Percentiles rank a stretch among this genome's conserved stretches.
Evolutionary conservation across 2,329 filamentous ascomycete species (phyloP).

Genomic region (Cytospora schulzeri): DNA sequence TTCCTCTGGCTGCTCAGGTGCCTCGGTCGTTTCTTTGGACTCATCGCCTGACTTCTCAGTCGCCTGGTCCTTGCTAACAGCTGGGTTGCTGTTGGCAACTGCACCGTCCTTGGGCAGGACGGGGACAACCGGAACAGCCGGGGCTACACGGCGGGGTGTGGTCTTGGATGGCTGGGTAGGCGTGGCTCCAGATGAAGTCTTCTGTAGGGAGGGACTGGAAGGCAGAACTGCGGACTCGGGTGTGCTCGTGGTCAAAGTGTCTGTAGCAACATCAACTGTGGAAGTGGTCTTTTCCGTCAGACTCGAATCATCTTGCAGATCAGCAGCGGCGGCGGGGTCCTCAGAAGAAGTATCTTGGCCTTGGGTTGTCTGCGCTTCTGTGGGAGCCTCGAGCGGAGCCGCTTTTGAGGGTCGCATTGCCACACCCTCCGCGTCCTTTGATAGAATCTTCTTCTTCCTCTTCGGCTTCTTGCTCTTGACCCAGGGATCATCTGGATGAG

Average conservation of each 20-base stretch:
- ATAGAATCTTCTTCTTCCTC: constrained; percentile 22
- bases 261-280: constrained; percentile 16
- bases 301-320: constrained; percentile 14
- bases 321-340: constrained; percentile 4
- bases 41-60: constrained; percentile 32
- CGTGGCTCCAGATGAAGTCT: constrained; percentile 25
- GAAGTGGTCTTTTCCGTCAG: constrained; percentile 14
- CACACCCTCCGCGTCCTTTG: constrained; percentile 14
- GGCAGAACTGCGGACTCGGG: constrained; percentile 12
- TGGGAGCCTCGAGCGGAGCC: background rate
- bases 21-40: constrained; percentile 15
- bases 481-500: constrained; percentile 23
- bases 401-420: constrained; percentile 13
- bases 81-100: constrained; percentile 34
- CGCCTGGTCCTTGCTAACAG: constrained; percentile 29
- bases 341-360: background rate
- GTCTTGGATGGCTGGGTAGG: constrained; percentile 37
- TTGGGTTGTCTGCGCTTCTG: background rate
- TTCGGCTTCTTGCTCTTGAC: constrained; percentile 22
- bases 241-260: constrained; percentile 21
- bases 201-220: background rate
- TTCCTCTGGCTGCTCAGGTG: constrained; percentile 20
- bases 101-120: constrained; percentile 45
- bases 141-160: constrained; percentile 40
- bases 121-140: constrained; percentile 51